Base-by-base conservation (phyloP, 768 basidiomycete genomes). In the Xerocomellus intermedius region DNA sequence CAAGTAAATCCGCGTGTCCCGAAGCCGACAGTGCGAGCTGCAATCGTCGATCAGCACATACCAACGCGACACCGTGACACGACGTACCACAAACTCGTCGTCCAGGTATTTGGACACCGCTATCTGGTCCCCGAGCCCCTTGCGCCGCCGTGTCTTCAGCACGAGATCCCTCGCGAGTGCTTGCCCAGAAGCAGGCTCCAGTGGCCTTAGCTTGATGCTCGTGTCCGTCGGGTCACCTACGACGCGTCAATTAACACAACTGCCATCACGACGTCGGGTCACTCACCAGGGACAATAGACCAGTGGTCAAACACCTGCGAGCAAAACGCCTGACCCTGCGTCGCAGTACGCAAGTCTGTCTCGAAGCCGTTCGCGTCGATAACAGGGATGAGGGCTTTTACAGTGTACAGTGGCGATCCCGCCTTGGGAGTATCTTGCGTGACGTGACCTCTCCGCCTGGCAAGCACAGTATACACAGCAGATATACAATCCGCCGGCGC, bases 291-390 rank as follows among this genome's bases (percentile, higher is more conserved):
- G n/a, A 98, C 96, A 65, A 96, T 91, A 16, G 90, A 89, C 97
- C 97, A 99, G 65, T 99, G 97, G 71, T 98, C 96, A 73, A 98
- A 99, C 59, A 92, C 85, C 72, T 98, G 95, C 64, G 94, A 77
- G 67, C 94, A 97, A 77, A 98, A 98, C n/a, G 97, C 97, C 72
- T 98, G 97, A 26, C 97, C 97, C 73, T 97, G 94, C 24, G 97
- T 99, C 44, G 97, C 94, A 45, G 95, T 98, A 64, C 97, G 79
- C 69, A 99, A 74, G 75, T 99, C 97, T 5, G 95, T 97, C 77
- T 99, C 97, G 71, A 99, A 99, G 0, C 97, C 97, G 66, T 98
- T 98, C 42, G 97, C 92, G 68, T 99, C 97, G 59, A 99, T 93
- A 43, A 98, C 96, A 3, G 97, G 97, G 57, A 99, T 98, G 45